A percentile compares a stretch with the other conserved stretches of the same genome.
These are phyloP conservation scores for Leccinum obscurum DNA, from an alignment of 768 basidiomycete species.

Conservation along the genomic window DNA sequence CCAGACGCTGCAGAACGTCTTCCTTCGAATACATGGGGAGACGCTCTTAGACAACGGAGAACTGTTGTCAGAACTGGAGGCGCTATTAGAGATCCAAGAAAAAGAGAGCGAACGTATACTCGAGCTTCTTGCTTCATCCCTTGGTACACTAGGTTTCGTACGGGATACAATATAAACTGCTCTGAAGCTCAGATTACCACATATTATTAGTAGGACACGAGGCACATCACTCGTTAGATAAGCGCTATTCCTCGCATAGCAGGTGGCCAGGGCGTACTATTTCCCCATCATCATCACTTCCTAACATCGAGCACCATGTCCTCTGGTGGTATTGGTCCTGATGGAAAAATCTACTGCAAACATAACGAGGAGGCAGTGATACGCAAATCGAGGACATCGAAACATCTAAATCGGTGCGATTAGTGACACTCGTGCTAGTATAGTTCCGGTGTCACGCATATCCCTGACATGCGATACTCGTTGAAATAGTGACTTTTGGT, in stretches of 20 bases:
- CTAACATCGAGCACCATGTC: constrained; percentile 17
- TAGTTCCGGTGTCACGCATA: not conserved
- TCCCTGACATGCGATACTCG: constrained; percentile 8
- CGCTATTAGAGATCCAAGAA: constrained; percentile 62
- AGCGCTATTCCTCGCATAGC: constrained; percentile 6
- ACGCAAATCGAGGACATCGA: constrained; percentile 34
- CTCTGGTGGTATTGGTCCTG: constrained; percentile 18
- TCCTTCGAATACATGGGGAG: constrained; percentile 84
- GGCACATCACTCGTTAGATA: constrained; percentile 22
- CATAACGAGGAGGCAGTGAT: constrained; percentile 34
- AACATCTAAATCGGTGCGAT: constrained; percentile 41
- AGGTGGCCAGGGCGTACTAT: not conserved
- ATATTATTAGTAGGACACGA: not conserved
- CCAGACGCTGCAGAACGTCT: constrained; percentile 82
- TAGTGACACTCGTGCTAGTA: not conserved
- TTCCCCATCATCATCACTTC: not conserved
- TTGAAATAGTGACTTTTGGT: constrained; percentile 38
- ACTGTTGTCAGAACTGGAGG: constrained; percentile 54
- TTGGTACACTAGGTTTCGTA: constrained; percentile 77
- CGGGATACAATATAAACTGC: constrained; percentile 54
- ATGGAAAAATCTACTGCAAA: constrained; percentile 41
- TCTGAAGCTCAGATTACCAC: not conserved
- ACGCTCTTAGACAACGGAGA: constrained; percentile 71
- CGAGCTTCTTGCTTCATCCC: constrained; percentile 68
- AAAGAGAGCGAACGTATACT: constrained; percentile 78